These are phyloP conservation scores for Starmerella floricola DNA, from an alignment of 805 yeast genomes.

Conservation along the genomic window DNA sequence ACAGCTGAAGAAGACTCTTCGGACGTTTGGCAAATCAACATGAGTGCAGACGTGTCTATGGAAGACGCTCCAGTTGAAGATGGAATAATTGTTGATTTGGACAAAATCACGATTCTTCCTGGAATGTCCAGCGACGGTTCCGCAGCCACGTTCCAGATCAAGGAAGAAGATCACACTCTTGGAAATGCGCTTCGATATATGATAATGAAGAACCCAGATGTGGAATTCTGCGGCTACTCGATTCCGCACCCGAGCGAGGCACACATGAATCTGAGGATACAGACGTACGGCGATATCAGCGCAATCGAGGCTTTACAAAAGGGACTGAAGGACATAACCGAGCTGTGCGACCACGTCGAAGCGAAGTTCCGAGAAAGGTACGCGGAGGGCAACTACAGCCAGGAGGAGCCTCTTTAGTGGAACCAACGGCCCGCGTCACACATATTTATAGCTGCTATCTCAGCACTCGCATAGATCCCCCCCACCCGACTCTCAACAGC, in stretches of 20 bases:
- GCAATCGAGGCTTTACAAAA: constrained; percentile 89
- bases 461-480: too few species aligned
- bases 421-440: too few species aligned
- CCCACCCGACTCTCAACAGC: too few species aligned
- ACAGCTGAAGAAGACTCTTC: neutral
- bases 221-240: constrained; percentile 95
- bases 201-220: constrained; percentile 95
- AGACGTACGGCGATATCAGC: constrained; percentile 73
- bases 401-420: constrained; percentile 9
- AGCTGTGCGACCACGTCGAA: constrained; percentile 74
- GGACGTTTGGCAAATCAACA: neutral
- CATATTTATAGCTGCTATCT: neutral
- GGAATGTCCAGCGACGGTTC: constrained; percentile 89
- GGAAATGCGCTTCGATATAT: constrained; percentile 90
- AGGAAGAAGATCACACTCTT: constrained; percentile 90
- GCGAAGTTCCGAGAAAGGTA: constrained; percentile 60
- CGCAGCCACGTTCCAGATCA: constrained; percentile 85
- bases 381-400: constrained; percentile 30
- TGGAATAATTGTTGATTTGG: constrained; percentile 8
- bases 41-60: constrained; percentile 20
- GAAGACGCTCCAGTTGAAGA: constrained; percentile 8
- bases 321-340: constrained; percentile 76
- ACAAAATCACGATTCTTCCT: constrained; percentile 23
- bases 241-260: constrained; percentile 97
- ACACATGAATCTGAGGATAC: constrained; percentile 79